Percentiles rank a stretch among this genome's conserved stretches.
Evolutionary conservation across 805 yeast genomes (phyloP).

Genomic region (Starmerella riodocensis): DNA sequence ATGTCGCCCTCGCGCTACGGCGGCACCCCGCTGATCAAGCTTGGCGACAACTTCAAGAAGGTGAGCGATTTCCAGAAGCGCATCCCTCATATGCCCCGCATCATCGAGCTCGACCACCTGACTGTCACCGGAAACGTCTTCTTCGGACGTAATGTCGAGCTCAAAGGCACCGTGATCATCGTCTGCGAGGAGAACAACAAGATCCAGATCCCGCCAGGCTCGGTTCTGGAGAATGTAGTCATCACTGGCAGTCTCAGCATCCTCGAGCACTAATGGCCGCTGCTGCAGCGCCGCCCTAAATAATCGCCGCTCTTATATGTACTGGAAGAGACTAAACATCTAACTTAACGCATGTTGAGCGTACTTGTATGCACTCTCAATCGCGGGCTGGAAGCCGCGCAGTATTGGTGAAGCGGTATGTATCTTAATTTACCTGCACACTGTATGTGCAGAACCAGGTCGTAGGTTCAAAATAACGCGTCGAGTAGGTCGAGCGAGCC

Average conservation of each 20-base stretch:
- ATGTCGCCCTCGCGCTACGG: constrained; percentile 78
- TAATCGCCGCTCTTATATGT: too few species aligned
- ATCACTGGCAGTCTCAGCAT: constrained; percentile 93
- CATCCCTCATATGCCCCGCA: constrained; percentile 90
- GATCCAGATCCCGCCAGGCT: constrained; percentile 95
- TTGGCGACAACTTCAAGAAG: constrained; percentile 94
- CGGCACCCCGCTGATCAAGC: constrained; percentile 85
- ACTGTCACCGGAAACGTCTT: constrained; percentile 94
- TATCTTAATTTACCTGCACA: too few species aligned
- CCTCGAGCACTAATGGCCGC: constrained; percentile 78
- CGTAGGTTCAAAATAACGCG: too few species aligned
- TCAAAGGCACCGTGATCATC: constrained; percentile 94
- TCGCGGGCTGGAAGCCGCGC: too few species aligned
- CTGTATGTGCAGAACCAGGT: too few species aligned
- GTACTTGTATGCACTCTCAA: too few species aligned
- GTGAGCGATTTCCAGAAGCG: constrained; percentile 81
- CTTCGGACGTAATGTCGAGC: constrained; percentile 76
- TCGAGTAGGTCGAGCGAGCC: too few species aligned
- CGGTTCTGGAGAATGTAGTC: constrained; percentile 88
- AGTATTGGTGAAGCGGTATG: too few species aligned
- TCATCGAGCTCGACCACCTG: constrained; percentile 90
- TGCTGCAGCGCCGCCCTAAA: too few species aligned
- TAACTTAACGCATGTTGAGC: too few species aligned
- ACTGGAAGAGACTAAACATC: too few species aligned
- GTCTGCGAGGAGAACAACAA: constrained; percentile 95